These are phyloP conservation scores for Sodiomyces alkalinus DNA, from an alignment of 2,329 filamentous ascomycete genomes.

Conservation along the genomic window DNA sequence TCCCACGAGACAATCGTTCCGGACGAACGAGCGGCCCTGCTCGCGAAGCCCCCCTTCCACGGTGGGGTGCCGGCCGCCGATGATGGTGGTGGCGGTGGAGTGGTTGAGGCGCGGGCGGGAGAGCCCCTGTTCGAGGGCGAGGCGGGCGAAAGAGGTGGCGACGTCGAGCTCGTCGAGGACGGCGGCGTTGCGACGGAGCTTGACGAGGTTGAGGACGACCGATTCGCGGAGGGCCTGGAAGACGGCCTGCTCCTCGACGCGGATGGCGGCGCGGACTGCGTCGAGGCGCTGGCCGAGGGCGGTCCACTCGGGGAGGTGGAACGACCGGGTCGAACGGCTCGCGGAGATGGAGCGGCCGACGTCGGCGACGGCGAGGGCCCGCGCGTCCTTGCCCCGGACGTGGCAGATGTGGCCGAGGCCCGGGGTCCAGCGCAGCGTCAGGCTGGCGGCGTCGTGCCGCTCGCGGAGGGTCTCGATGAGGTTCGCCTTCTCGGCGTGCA, in stretches of 20 bases:
- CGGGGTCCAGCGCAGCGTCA: conserved; percentile 76
- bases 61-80: conserved; percentile 81
- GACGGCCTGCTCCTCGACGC: conserved; percentile 69
- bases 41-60: conserved; percentile 71
- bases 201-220: conserved; percentile 71
- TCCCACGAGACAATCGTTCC: conserved; percentile 78
- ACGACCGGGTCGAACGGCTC: conserved; percentile 71
- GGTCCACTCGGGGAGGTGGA: conserved; percentile 76
- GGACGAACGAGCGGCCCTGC: conserved; percentile 67
- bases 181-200: conserved; percentile 75
- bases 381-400: conserved; percentile 65
- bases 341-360: conserved; percentile 48
- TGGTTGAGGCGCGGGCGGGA: conserved; percentile 58
- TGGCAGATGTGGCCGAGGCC: conserved; percentile 83
- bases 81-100: conserved; percentile 53
- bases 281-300: conserved; percentile 66
- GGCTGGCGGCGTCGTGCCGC: conserved; percentile 43
- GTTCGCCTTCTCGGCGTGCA: conserved; percentile 42
- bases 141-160: conserved; percentile 64
- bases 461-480: conserved; percentile 48
- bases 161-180: conserved; percentile 91
- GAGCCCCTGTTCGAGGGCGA: conserved; percentile 62
- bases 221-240: conserved; percentile 58
- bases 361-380: conserved; percentile 16
- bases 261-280: conserved; percentile 60